Conservation (phyloP, 2,329 filamentous ascomycete genomes). For the Grosmannia penicillata region DNA sequence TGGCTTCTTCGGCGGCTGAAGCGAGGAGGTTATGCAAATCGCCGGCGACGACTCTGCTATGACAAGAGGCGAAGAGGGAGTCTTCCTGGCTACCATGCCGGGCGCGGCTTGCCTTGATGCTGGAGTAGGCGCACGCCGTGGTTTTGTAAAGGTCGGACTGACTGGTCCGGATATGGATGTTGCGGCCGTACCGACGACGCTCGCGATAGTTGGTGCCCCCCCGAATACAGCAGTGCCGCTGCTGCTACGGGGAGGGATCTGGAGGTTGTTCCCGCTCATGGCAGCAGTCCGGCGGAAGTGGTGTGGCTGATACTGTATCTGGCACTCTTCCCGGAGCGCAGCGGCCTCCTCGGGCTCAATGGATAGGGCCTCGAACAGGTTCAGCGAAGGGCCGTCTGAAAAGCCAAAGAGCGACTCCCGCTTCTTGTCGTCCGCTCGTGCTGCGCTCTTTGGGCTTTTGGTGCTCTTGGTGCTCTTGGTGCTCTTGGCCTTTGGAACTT, state of each 20-base stretch:
- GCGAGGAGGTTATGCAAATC: neutral
- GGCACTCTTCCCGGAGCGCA: neutral
- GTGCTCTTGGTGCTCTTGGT: too few species aligned
- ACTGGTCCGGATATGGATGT: neutral
- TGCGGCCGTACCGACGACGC: neutral
- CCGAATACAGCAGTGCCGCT: too few species aligned
- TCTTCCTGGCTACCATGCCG: neutral
- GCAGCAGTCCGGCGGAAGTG: neutral
- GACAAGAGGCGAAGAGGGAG: neutral
- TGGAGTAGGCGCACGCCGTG: constrained; percentile 2
- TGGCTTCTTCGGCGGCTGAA: neutral
- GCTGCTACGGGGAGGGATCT: neutral
- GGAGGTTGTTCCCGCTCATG: neutral
- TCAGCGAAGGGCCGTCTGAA: constrained; percentile 7
- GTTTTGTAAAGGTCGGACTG: constrained; percentile 7
- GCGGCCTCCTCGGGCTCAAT: constrained; percentile 10
- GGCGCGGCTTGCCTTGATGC: too few species aligned
- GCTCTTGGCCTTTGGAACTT: too few species aligned
- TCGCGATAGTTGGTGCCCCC: too few species aligned
- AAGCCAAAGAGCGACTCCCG: constrained; percentile 1
- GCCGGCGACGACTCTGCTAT: neutral
- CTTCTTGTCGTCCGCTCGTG: neutral
- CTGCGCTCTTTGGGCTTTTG: neutral
- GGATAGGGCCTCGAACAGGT: constrained; percentile 16
- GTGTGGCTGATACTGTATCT: constrained; percentile 2